Conservation (phyloP, 768 basidiomycete species). For the Boletus tomentosulus region DNA sequence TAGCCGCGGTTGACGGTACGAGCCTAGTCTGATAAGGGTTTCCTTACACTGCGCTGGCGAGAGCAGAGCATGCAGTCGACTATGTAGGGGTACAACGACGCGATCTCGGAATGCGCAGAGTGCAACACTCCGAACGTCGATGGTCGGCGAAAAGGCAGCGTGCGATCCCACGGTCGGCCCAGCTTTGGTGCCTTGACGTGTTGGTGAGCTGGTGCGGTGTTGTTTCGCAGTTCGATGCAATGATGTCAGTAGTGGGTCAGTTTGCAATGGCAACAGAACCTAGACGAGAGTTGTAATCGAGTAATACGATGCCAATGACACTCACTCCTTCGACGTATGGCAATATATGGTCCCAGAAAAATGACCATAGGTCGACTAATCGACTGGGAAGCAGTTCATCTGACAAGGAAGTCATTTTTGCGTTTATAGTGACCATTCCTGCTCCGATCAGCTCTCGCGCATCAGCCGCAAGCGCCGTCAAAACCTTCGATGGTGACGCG, state of each 20-base stretch:
- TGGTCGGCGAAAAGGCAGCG: slow-evolving; percentile 43
- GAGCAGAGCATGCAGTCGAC: slow-evolving; percentile 53
- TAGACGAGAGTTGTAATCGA: slow-evolving; percentile 30
- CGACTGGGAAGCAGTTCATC: slow-evolving; percentile 74
- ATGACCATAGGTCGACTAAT: slow-evolving; percentile 86
- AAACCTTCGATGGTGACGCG: slow-evolving; percentile 66
- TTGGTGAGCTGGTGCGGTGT: slow-evolving; percentile 50
- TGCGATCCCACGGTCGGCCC: slow-evolving; percentile 23
- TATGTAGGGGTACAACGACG: slow-evolving; percentile 63
- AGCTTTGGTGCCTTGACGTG: slow-evolving; percentile 47
- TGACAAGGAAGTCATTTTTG: slow-evolving; percentile 71
- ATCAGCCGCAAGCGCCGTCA: slow-evolving; percentile 72
- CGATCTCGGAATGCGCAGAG: slow-evolving; percentile 77
- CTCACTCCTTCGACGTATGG: slow-evolving; percentile 85
- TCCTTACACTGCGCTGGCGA: slow-evolving; percentile 53
- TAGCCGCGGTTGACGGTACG: slow-evolving; percentile 62
- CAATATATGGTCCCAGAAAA: slow-evolving; percentile 89
- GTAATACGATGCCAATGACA: slow-evolving; percentile 6
- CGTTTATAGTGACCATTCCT: slow-evolving; percentile 90
- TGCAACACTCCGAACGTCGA: slow-evolving; percentile 80
- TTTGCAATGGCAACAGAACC: slow-evolving; percentile 60
- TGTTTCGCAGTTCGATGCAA: slow-evolving; percentile 60
- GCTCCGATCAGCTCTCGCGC: slow-evolving; percentile 77
- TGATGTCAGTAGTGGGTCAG: slow-evolving; percentile 59
- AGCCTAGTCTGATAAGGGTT: slow-evolving; percentile 47